These are phyloP conservation scores for Parascedosporium putredinis DNA, from an alignment of 2,329 filamentous ascomycete genomes.

Conservation along the genomic window DNA sequence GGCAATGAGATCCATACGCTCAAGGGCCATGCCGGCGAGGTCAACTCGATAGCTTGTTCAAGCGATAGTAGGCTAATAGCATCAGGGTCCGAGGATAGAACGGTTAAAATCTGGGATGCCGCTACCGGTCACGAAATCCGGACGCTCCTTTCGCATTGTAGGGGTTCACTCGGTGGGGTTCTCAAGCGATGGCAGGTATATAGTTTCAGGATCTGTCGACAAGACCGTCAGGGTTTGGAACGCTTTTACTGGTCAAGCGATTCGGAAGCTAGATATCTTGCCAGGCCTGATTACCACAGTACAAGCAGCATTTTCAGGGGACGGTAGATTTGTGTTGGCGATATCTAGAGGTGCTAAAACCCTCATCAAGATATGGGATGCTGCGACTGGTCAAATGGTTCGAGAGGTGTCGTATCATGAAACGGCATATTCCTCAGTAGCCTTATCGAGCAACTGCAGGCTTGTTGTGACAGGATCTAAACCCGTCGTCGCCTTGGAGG, in stretches of 20 bases:
- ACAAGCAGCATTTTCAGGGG: neutral
- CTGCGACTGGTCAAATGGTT: neutral
- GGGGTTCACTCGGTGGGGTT: neutral
- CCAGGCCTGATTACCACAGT: neutral
- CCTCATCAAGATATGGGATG: slow-evolving; percentile 10
- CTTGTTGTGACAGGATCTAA: too few species aligned
- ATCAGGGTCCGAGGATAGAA: neutral
- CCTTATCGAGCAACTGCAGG: too few species aligned
- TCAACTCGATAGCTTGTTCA: neutral
- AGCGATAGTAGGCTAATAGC: neutral
- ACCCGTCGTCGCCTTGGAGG: too few species aligned
- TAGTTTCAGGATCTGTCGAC: too few species aligned
- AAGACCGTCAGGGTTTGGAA: too few species aligned
- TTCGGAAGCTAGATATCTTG: too few species aligned
- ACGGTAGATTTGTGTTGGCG: neutral
- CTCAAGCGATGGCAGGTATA: too few species aligned
- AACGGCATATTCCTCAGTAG: too few species aligned
- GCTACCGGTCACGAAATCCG: neutral
- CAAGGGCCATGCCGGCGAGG: neutral
- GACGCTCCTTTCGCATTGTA: neutral
- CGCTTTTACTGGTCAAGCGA: too few species aligned
- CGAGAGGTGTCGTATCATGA: too few species aligned
- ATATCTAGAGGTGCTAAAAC: neutral
- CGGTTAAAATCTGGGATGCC: neutral
- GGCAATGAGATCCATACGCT: neutral